These are phyloP conservation scores for Macrophomina pseudophaseolina DNA, from an alignment of 2,329 filamentous ascomycete species.

Conservation along the genomic window DNA sequence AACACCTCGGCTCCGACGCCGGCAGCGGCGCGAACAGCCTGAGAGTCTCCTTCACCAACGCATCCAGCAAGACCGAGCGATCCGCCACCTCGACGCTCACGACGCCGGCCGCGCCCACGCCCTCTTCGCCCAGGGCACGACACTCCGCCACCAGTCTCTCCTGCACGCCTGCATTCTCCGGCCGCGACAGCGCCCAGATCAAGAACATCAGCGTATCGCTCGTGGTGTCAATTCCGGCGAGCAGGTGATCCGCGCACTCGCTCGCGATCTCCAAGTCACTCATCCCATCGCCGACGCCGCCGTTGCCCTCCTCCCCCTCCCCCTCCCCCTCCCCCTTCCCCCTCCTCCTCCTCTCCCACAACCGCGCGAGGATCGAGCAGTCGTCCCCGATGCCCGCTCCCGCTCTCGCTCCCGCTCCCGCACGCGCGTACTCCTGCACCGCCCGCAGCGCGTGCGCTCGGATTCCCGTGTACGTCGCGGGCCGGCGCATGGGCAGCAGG, in stretches of 20 bases:
- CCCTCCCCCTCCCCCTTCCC: neutral
- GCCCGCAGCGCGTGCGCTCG: slow-evolving; percentile 66
- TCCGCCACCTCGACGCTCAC: slow-evolving; percentile 40
- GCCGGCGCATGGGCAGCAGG: slow-evolving; percentile 56
- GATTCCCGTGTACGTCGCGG: slow-evolving; percentile 28
- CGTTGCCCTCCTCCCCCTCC: no score
- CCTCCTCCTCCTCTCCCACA: slow-evolving; percentile 20
- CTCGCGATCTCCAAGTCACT: slow-evolving; percentile 56
- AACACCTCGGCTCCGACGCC: slow-evolving; percentile 53
- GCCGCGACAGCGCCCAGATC: slow-evolving; percentile 56
- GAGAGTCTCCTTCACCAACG: slow-evolving; percentile 58
- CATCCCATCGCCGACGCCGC: neutral
- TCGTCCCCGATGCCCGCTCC: neutral
- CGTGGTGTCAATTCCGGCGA: slow-evolving; percentile 61
- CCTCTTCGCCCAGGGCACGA: slow-evolving; percentile 32
- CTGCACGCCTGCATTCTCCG: slow-evolving; percentile 51
- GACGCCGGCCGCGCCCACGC: slow-evolving; percentile 36
- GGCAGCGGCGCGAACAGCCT: slow-evolving; percentile 59
- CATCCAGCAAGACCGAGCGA: slow-evolving; percentile 52
- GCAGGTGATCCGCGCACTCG: slow-evolving; percentile 59
- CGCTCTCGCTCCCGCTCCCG: slow-evolving; percentile 50
- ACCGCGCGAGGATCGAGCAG: slow-evolving; percentile 16
- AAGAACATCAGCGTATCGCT: slow-evolving; percentile 59
- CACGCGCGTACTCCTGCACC: slow-evolving; percentile 65
- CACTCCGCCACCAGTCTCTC: slow-evolving; percentile 53